phyloP scores from a whole-genome alignment of 169 alveolate genomes.

The Perkinsus olseni region DNA sequence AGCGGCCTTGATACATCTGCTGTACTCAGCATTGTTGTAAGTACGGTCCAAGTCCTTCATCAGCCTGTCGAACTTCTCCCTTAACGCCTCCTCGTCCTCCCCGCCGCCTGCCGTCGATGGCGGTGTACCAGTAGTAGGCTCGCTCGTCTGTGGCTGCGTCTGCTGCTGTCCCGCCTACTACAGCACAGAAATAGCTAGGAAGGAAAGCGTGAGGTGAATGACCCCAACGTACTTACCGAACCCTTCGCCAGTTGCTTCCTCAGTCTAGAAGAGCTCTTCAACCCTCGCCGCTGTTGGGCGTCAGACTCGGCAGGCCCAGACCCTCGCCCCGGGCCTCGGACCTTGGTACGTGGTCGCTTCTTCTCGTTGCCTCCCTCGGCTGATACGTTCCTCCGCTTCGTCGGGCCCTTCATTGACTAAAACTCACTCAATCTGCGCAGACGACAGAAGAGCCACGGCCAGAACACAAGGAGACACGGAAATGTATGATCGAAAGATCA shows the following conservation, averaged over 20 bases:
- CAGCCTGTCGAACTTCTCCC: background rate
- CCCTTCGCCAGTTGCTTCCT: too few species aligned
- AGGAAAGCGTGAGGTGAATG: too few species aligned
- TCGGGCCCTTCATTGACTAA: background rate
- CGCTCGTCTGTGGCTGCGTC: background rate
- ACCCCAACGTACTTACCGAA: too few species aligned
- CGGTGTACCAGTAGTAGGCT: background rate
- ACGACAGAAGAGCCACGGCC: background rate
- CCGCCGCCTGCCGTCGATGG: background rate
- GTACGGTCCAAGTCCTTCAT: background rate
- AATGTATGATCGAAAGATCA: too few species aligned
- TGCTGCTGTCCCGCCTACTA: too few species aligned
- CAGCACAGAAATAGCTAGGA: too few species aligned
- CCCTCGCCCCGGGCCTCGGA: background rate
- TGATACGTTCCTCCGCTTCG: background rate
- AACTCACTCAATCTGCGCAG: background rate
- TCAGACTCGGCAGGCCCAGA: background rate
- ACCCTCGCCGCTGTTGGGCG: too few species aligned
- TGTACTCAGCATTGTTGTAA: background rate
- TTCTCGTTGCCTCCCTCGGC: background rate
- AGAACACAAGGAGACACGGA: too few species aligned
- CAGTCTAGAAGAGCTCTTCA: too few species aligned
- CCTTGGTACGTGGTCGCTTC: background rate
- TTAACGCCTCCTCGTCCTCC: background rate
- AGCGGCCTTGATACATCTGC: background rate